These are phyloP conservation scores for Fraxinus sp. DNA, from an alignment of 305 asterid genomes.

Conservation along the genomic window DNA sequence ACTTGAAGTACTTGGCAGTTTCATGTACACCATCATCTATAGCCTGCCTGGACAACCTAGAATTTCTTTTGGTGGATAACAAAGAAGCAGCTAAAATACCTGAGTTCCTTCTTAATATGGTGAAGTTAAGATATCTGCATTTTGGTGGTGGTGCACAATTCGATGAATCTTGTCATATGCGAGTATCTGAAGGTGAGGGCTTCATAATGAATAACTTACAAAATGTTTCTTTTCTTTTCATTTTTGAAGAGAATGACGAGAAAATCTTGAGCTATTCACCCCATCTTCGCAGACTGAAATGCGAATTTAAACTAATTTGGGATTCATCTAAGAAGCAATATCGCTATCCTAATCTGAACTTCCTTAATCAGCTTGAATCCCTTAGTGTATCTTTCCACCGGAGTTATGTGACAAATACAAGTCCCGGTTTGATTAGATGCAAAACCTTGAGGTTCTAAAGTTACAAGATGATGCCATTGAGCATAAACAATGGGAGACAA, in stretches of 20 bases:
- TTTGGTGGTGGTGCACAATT: not conserved
- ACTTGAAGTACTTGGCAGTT: slow-evolving; percentile 28
- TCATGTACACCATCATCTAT: slow-evolving; percentile 7
- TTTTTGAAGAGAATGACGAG: not conserved
- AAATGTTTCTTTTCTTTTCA: not conserved
- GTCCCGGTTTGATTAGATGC: not conserved
- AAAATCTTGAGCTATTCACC: slow-evolving; percentile 16
- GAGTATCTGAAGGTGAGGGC: not conserved
- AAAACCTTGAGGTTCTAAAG: slow-evolving; percentile 31
- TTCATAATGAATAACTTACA: slow-evolving; percentile 12
- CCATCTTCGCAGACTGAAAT: slow-evolving; percentile 17
- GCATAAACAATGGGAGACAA: slow-evolving; percentile 26
- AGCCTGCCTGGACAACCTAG: slow-evolving; percentile 15
- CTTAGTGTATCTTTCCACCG: not conserved
- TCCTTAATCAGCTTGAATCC: slow-evolving; percentile 5
- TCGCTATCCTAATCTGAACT: slow-evolving; percentile 7
- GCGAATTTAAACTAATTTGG: slow-evolving; percentile 3
- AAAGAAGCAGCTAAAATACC: not conserved
- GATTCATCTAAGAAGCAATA: not conserved
- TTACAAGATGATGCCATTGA: slow-evolving; percentile 5
- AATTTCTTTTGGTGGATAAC: slow-evolving; percentile 8
- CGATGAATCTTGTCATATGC: not conserved
- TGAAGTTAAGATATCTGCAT: slow-evolving; percentile 23
- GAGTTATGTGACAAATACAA: not conserved
- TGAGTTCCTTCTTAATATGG: slow-evolving; percentile 11